Percentiles rank a stretch among this genome's conserved stretches.
Evolutionary conservation across 768 basidiomycete species (phyloP).

Genomic region (Phallus indusiatus): DNA sequence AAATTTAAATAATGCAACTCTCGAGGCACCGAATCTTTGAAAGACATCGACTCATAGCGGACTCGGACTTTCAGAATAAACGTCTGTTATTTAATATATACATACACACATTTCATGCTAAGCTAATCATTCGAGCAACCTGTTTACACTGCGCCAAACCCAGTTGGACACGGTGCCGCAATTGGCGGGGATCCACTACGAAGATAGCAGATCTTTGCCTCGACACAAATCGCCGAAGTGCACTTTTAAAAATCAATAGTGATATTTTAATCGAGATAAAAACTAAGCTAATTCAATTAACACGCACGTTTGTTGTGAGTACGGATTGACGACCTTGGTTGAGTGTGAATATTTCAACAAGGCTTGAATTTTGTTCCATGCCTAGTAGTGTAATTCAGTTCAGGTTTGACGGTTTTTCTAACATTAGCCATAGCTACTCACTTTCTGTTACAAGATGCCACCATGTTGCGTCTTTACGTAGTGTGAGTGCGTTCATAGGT

Average conservation of each 20-base stretch:
- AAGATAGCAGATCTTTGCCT: constrained; percentile 18
- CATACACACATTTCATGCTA: background rate
- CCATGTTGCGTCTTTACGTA: constrained; percentile 15
- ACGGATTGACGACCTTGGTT: constrained; percentile 16
- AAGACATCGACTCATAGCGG: too few relatives aligned
- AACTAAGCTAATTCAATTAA: background rate
- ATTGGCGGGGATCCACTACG: constrained; percentile 17
- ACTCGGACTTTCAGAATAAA: too few relatives aligned
- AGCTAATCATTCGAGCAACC: background rate
- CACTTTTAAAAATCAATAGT: constrained; percentile 6
- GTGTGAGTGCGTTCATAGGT: constrained; percentile 11
- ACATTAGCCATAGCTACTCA: background rate
- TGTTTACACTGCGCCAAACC: constrained; percentile 17
- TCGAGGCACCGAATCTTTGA: too few relatives aligned
- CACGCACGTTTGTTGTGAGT: constrained; percentile 7
- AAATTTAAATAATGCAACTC: too few relatives aligned
- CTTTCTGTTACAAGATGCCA: constrained; percentile 18
- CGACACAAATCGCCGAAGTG: constrained; percentile 14
- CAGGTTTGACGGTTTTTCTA: background rate
- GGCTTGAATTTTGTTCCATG: constrained; percentile 13
- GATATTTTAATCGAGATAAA: background rate
- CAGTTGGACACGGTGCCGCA: constrained; percentile 14
- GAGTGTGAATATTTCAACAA: constrained; percentile 15
- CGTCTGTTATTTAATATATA: too few relatives aligned
- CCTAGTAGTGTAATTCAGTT: background rate